Base-by-base conservation (phyloP, 129 eudicot species). In the Gnaphalium uliginosum region DNA sequence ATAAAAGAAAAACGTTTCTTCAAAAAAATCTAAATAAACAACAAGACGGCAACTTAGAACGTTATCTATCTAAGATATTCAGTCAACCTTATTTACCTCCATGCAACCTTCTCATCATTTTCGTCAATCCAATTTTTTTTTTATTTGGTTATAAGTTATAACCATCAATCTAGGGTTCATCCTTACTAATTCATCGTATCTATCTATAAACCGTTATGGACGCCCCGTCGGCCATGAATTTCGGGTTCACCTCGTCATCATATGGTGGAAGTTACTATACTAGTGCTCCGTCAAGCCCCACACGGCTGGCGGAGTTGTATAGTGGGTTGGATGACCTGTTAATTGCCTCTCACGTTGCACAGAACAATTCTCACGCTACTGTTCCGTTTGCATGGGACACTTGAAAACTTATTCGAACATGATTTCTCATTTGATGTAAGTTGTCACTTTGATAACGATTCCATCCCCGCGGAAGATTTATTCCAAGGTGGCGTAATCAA, bases 221-320 rank as follows among this genome's bases (percentile, higher is more conserved):
- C 3, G 30, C 62, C 10, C 58, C 67, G 22, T 18, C 39, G 8
- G 63, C 81, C 30, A 73, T 67, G 70, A 84, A 88, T 74, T 88
- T 85, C 64, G 83, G 83, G 54, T 88, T 88, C 84, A 84, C 41
- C 69, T 56, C 81, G 0, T 86, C 92, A 15, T 70, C 62, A 30
- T 75, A 64, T 4, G 65, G 77, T 1, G 46, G 46, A 39, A 39
- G 14, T 39, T 39, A 39, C 79, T 87, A 83, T 74, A 78, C 65
- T 32, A 92, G 91, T 69, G 93, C 97, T 77, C 93, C 97, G 4
- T 26, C 89, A 0, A 86, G 86, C 66, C 97, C 96, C 24, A 69
- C 76, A 4, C 86, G 66, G 4, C 46, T 83, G 22, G 32, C 83
- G 4, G 81, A 77, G 14, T 18, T 77, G 37, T 69, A 69, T 33